Base-by-base conservation (phyloP, 2,329 filamentous ascomycete species). In the Pyricularia sp. region DNA sequence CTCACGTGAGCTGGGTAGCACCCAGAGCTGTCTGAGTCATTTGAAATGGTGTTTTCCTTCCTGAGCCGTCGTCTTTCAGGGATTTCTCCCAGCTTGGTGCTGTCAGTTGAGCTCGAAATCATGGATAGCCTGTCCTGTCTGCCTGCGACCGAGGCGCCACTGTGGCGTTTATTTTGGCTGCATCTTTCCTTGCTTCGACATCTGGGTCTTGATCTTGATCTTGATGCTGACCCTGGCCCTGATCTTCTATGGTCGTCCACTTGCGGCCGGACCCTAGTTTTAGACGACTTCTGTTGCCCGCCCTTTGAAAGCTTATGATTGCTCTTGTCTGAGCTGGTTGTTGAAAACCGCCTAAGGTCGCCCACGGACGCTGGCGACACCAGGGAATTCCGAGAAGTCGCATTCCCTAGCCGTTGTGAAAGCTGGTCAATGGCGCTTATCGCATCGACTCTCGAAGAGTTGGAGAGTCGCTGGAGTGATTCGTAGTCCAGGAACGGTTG, bases 381-480 rank as follows among this genome's bases (percentile, higher is more conserved):
- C 26, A 69, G 60, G 4, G 70, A 70, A 28, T 67, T 65, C 10
- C 69, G 64, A 8, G 67, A 66, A 4, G 72, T 69, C 53, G 70
- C 66, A 64, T 68, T 68, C n/a, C 67, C 66, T 26, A 75, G 66
- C 3, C 74, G 70, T 30, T 68, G 72, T 1, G 81, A 82, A 30
- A 84, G 72, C 19, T 76, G 74, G 63, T 80, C 76, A 64, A 84
- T 82, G 8, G 81, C 75, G 65, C 74, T 74, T 66, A 83, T 76
- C 1, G 81, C 79, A 62, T 82, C 78, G n/a, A 75, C 66, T 30
- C 80, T 75, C 0, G 80, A 82, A 3, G 76, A 71, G 65, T 77
- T 78, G 3, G 81, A 83, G 31, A 84, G 69, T 6, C 77, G 75
- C 66, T 78, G 71, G 31, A 84, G 74, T 2, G 78, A 78, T 30